Evolutionary conservation across 306 rosid species (phyloP).

Genomic region (Vigna unguiculata): DNA sequence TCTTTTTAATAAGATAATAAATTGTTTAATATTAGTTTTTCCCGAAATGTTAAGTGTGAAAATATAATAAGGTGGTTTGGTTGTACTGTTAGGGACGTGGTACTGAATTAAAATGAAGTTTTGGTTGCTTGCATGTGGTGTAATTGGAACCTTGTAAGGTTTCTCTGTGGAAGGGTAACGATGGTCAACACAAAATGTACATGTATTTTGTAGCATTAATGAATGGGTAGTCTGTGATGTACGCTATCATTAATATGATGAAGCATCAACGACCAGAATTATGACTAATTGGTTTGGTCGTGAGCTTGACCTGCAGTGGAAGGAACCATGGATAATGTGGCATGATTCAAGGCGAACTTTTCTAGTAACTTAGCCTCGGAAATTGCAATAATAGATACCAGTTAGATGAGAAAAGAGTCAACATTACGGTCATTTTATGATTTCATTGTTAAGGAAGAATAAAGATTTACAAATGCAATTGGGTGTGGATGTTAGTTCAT

Average conservation of each 20-base stretch:
- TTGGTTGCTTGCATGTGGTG: slow-evolving; percentile 9
- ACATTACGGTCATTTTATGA: background rate
- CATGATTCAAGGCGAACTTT: slow-evolving; percentile 20
- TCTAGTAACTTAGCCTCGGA: background rate
- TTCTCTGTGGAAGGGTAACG: background rate
- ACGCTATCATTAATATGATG: slow-evolving; percentile 31
- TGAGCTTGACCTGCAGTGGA: background rate
- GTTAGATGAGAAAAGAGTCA: background rate
- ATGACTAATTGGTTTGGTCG: slow-evolving; percentile 27
- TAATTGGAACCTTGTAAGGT: background rate
- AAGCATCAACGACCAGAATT: slow-evolving; percentile 34
- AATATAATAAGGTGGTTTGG: too few relatives aligned
- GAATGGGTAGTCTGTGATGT: background rate
- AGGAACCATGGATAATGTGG: background rate
- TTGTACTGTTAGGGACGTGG: slow-evolving; percentile 3
- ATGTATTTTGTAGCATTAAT: background rate
- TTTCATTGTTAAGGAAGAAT: background rate
- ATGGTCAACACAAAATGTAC: background rate
- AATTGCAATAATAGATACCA: background rate
- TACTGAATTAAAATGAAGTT: slow-evolving; percentile 36
- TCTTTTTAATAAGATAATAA: too few relatives aligned
- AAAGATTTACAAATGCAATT: background rate
- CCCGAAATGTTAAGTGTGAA: too few relatives aligned
- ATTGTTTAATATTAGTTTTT: too few relatives aligned
- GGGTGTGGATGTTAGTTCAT: too few relatives aligned